Conservation (phyloP, 768 basidiomycete species). For the Trametes cinnabarina region DNA sequence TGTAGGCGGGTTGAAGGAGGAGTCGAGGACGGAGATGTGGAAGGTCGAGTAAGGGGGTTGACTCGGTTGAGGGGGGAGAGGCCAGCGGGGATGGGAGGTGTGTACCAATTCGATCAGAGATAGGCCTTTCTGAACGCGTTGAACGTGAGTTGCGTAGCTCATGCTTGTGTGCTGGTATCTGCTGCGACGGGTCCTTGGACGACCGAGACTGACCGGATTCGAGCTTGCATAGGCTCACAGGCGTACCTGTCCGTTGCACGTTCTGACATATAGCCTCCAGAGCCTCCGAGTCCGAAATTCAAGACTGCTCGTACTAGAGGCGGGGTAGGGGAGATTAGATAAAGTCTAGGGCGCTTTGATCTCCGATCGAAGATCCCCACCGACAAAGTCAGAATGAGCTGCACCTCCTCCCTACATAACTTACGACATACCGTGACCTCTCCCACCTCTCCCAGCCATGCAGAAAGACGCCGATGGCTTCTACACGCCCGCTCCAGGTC, state of each 20-base stretch:
- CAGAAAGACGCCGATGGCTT: conserved; percentile 82
- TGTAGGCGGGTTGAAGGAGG: conserved; percentile 93
- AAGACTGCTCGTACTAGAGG: neutral
- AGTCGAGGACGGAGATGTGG: conserved; percentile 77
- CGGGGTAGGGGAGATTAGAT: conserved; percentile 19
- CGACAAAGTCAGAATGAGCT: neutral
- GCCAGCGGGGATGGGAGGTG: conserved; percentile 63
- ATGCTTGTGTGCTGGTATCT: conserved; percentile 5
- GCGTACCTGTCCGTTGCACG: too few species aligned
- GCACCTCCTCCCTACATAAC: neutral
- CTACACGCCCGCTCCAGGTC: conserved; percentile 49
- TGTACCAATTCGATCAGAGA: conserved; percentile 60
- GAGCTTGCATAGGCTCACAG: too few species aligned
- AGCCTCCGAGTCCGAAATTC: too few species aligned
- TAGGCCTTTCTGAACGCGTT: conserved; percentile 43
- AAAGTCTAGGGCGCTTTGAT: conserved; percentile 18
- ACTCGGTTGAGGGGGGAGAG: conserved; percentile 38
- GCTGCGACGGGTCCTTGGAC: too few species aligned
- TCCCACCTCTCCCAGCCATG: conserved; percentile 35
- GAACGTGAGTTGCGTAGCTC: conserved; percentile 19
- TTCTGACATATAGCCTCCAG: too few species aligned
- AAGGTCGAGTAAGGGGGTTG: conserved; percentile 28
- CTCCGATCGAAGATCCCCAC: conserved; percentile 16
- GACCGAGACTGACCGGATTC: conserved; percentile 5
- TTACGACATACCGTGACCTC: neutral